phyloP scores from a whole-genome alignment of 2,329 filamentous ascomycete genomes.

The Blumeria hordei region DNA sequence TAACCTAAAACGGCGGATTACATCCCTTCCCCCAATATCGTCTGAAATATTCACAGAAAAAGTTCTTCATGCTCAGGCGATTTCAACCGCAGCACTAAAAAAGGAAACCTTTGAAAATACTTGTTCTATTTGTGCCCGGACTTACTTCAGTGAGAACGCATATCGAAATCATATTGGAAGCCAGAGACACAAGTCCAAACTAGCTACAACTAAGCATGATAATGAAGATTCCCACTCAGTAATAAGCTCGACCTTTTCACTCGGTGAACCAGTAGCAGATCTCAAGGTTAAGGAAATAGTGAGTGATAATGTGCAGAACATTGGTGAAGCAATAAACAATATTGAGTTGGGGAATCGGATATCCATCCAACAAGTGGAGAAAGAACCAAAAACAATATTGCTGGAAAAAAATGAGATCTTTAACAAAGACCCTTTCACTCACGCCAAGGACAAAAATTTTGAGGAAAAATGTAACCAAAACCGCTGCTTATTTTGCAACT shows the following conservation, averaged over 20 bases:
- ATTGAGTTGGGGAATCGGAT: not conserved
- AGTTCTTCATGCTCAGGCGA: conserved; percentile 72
- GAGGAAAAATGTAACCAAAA: conserved; percentile 7
- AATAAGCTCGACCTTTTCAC: conserved; percentile 73
- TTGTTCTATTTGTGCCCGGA: conserved; percentile 68
- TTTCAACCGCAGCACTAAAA: conserved; percentile 60
- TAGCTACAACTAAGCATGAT: conserved; percentile 20
- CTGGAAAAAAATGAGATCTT: not conserved
- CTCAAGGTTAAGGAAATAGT: not conserved
- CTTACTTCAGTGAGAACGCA: conserved; percentile 90
- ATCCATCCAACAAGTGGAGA: not conserved
- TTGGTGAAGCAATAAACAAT: conserved; percentile 16
- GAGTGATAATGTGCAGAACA: conserved; percentile 40
- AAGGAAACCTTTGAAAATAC: conserved; percentile 70
- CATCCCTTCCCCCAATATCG: conserved; percentile 69
- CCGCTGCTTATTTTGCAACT: conserved; percentile 78
- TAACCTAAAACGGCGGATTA: conserved; percentile 86
- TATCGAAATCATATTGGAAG: conserved; percentile 81
- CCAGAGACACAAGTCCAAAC: conserved; percentile 61
- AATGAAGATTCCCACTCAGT: conserved; percentile 56
- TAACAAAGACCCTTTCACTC: not conserved
- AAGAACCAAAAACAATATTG: not conserved
- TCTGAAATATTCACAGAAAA: conserved; percentile 91
- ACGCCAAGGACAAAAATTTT: not conserved
- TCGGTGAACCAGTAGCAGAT: conserved; percentile 42